A percentile compares a stretch with the other conserved stretches of the same genome.
Evolutionary conservation across 192 early-diverging fungal species (phyloP).

Genomic region (Allomyces arbusculus): DNA sequence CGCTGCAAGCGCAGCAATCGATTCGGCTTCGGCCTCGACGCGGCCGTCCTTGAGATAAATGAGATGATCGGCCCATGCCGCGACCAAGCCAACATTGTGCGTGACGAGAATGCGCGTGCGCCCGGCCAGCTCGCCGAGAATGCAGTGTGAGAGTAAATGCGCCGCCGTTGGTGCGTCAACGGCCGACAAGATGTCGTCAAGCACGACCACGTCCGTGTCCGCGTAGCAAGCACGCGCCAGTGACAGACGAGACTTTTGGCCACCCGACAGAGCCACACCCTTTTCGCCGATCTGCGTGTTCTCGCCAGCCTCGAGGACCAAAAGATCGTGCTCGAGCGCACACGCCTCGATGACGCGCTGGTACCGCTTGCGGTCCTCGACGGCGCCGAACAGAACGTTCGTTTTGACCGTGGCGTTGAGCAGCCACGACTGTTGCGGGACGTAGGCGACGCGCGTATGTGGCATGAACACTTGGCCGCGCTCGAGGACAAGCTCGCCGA

Average conservation of each 20-base stretch:
- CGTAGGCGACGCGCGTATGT: slow-evolving; percentile 27
- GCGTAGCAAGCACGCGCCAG: slow-evolving; percentile 75
- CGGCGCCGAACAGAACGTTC: slow-evolving; percentile 49
- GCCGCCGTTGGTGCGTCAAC: slow-evolving; percentile 91
- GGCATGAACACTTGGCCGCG: slow-evolving; percentile 16
- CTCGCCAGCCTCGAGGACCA: slow-evolving; percentile 20
- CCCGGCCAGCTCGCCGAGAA: slow-evolving; percentile 27
- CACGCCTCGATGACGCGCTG: slow-evolving; percentile 31
- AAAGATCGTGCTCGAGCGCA: slow-evolving; percentile 28
- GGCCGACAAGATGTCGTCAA: slow-evolving; percentile 86
- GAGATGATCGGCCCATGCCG: slow-evolving; percentile 11
- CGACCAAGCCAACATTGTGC: slow-evolving; percentile 23
- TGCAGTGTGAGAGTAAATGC: slow-evolving; percentile 54
- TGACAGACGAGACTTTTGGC: slow-evolving; percentile 73
- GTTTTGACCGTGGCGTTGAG: slow-evolving; percentile 41
- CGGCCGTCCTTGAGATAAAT: slow-evolving; percentile 12
- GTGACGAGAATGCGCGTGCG: slow-evolving; percentile 13
- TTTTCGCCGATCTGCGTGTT: neutral
- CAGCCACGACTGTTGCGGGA: slow-evolving; percentile 72
- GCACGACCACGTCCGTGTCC: slow-evolving; percentile 34
- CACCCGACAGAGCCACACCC: slow-evolving; percentile 26
- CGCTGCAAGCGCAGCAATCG: neutral
- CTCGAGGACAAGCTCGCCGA: slow-evolving; percentile 52
- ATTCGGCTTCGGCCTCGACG: neutral
- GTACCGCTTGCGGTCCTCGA: slow-evolving; percentile 27